Conservation (phyloP, 805 yeast species). For the Saturnispora mendoncae region DNA sequence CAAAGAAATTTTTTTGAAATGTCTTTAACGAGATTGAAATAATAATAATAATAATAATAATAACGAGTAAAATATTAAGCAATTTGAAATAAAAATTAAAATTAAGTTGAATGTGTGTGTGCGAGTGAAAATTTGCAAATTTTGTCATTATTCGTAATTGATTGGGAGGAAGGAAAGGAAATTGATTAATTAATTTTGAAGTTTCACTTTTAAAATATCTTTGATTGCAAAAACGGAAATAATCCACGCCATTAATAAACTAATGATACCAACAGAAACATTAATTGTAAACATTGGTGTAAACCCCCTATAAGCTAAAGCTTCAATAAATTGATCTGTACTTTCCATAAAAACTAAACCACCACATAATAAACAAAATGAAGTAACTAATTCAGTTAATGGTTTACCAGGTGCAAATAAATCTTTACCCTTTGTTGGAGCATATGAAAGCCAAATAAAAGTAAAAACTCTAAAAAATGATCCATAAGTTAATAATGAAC, state of each 20-base stretch:
- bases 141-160: not conserved
- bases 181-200: not conserved
- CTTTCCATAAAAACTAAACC: slow-evolving; percentile 90
- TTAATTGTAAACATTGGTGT: slow-evolving; percentile 89
- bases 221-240: slow-evolving; percentile 60
- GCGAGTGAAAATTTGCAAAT: too few species aligned
- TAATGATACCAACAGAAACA: slow-evolving; percentile 68
- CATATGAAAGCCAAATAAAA: slow-evolving; percentile 44
- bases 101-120: too few species aligned
- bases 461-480: slow-evolving; percentile 68
- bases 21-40: too few species aligned
- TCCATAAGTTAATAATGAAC: slow-evolving; percentile 71
- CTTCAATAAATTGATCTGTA: slow-evolving; percentile 76
- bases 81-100: too few species aligned
- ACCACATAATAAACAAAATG: slow-evolving; percentile 77
- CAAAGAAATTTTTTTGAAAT: too few species aligned
- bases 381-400: slow-evolving; percentile 71
- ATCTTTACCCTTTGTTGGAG: slow-evolving; percentile 26
- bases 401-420: slow-evolving; percentile 54
- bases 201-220: slow-evolving; percentile 34
- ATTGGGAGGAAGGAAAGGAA: not conserved
- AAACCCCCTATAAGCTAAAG: slow-evolving; percentile 72
- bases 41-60: too few species aligned
- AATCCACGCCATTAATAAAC: slow-evolving; percentile 83
- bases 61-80: too few species aligned